Evolutionary conservation across 1,284 basidiomycete species (phyloP), one percentile per base, ranked within the genome.

Genomic region (Rhodotorula mucilaginosa): DNA sequence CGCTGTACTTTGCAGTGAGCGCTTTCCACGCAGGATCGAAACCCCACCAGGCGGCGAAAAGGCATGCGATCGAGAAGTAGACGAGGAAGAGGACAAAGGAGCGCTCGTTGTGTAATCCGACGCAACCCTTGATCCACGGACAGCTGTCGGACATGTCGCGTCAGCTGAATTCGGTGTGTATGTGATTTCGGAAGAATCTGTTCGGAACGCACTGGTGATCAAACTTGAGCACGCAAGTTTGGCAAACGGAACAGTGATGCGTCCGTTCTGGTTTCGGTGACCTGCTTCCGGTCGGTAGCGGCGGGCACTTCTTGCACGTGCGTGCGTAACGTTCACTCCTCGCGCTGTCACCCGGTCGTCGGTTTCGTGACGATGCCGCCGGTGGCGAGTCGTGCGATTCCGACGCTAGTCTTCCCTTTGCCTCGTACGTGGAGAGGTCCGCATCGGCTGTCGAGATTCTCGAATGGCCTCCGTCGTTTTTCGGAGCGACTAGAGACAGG

Each of bases 11-110:
- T 64, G 67, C 23, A 16, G 23, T 44, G 21, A 64, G 26, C 10
- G 54, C 54, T 21, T 56, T 56, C 26, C n/a, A 26, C 10, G 54
- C 54, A 15, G 54, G 54, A n/a, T n/a, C 54, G 10, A 56, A 56
- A 18, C 54, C 46, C 52, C 52, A 64, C 19, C 44, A 64, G 5
- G 54, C 54, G 19, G 52, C 52, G 19, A 64, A 64, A 4, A 65
- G 61, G 56, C 74, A 76, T 3, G 76, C 72, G 39, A 77, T 44
- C 18, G 78, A 69, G 62, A 79, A 74, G 61, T 80, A 78, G 58
- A 70, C 91, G 92, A 98, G 90, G 86, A 98, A 99, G 49, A 98
- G 84, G 48, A 97, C 86, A 78, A 99, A 99, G 82, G 98, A 93
- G 0, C 96, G 87, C 81, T 98, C 95, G 79, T 99, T 99, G 80